phyloP scores from a whole-genome alignment of 148 eudicot genomes.

The Fagopyrum esculentum region DNA sequence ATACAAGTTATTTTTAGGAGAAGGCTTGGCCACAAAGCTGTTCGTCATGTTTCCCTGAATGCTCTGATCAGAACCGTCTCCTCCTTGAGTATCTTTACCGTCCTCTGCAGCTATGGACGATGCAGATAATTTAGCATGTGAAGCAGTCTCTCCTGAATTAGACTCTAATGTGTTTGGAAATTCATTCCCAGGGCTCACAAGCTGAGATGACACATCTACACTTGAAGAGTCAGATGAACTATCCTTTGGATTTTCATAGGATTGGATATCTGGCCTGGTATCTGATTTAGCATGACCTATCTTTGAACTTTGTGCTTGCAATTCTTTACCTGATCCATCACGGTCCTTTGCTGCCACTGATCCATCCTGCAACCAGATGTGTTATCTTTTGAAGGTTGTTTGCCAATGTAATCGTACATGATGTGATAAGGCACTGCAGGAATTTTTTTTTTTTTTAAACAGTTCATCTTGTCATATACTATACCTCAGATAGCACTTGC shows the following conservation, averaged over 20 bases:
- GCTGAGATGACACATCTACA: constrained; percentile 5
- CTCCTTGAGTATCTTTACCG: constrained; percentile 17
- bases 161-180: constrained; percentile 21
- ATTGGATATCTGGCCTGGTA: constrained; percentile 15
- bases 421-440: not conserved
- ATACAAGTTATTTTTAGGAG: constrained; percentile 2
- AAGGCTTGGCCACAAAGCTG: constrained; percentile 7
- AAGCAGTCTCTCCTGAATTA: constrained; percentile 22
- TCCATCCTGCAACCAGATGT: constrained; percentile 1
- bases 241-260: constrained; percentile 13
- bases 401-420: not conserved
- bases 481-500: not conserved
- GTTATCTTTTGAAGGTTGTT: not conserved
- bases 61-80: constrained; percentile 9
- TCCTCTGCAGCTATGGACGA: constrained; percentile 21
- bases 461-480: not conserved
- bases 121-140: constrained; percentile 21
- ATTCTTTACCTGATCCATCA: constrained; percentile 15
- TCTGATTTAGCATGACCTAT: constrained; percentile 20
- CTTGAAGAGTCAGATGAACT: not conserved
- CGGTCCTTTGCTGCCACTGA: constrained; percentile 8
- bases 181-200: constrained; percentile 20
- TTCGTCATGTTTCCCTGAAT: constrained; percentile 17
- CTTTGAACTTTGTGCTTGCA: constrained; percentile 14
- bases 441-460: not conserved